Evolutionary conservation across 352 stramenopile genomes (phyloP).

Genomic region (Phytophthora megakarya): DNA sequence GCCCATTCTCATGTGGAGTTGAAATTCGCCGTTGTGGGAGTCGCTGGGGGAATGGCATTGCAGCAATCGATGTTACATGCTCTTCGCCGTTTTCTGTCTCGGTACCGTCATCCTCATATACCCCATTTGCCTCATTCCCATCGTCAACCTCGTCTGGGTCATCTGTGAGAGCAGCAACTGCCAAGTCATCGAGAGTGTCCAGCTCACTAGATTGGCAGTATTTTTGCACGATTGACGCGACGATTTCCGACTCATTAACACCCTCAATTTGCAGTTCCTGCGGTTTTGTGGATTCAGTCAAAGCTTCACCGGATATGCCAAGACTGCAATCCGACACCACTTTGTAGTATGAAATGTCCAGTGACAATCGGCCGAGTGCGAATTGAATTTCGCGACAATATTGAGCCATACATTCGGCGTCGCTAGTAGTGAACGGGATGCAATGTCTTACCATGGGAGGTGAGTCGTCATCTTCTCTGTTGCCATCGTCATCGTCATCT

Average conservation of each 20-base stretch:
- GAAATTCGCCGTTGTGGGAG: conserved; percentile 26
- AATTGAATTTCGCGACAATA: conserved; percentile 76
- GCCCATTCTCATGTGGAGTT: conserved; percentile 21
- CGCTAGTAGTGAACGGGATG: conserved; percentile 54
- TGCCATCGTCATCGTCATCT: conserved; percentile 25
- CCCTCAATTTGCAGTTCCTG: conserved; percentile 24
- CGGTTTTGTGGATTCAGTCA: conserved; percentile 6
- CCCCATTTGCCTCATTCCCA: conserved; percentile 5
- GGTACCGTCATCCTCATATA: conserved; percentile 10
- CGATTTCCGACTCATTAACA: conserved; percentile 57
- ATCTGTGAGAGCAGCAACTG: conserved; percentile 20
- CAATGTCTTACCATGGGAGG: conserved; percentile 17
- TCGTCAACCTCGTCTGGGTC: conserved; percentile 37
- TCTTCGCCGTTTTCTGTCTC: conserved; percentile 17
- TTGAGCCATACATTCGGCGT: conserved; percentile 52
- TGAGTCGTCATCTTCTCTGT: conserved; percentile 22
- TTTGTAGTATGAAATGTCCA: conserved; percentile 79
- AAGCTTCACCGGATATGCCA: conserved; percentile 13
- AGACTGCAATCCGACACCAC: conserved; percentile 58
- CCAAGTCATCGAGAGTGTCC: conserved; percentile 43
- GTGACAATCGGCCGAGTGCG: conserved; percentile 57
- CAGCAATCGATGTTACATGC: conserved; percentile 11
- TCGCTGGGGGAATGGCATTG: conserved; percentile 18
- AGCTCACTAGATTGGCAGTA: conserved; percentile 58
- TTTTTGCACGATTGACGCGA: conserved; percentile 67